Evolutionary conservation across 1,139 yeast species (phyloP), one percentile per base, ranked within the genome.

Genomic region (Protomyces inundatus): DNA sequence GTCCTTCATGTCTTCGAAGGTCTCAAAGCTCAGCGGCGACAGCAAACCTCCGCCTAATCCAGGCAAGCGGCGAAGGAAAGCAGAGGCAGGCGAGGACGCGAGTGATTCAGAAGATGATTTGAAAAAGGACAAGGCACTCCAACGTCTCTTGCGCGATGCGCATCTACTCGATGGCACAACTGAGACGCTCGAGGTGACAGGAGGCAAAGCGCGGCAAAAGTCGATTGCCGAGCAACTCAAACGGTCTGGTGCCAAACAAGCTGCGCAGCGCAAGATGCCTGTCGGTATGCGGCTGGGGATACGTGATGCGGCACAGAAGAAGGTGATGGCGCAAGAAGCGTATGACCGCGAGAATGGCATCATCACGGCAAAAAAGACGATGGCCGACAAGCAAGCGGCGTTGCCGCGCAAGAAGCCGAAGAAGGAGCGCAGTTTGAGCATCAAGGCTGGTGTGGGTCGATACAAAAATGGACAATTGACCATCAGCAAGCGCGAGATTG

Each of bases 91-190:
- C 16, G 63, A 53, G 3, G 48, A 54, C 7, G 61, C 54, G 35
- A 35, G 54, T 7, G 54, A 52, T 23, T 45, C 56, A 9, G 62
- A 50, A 14, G 64, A 45, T 3, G 58, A 64, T 34, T 14, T 66
- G 23, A 66, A 66, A 40, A 66, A 66, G 32, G 67, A 66, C 51
- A 14, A 36, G 16, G 67, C 60, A n/a, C 45, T 66, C 34, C 67
- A 66, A 30, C 60, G 56, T 23, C 55, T 66, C 6, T 32, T 66
- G 35, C 57, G 66, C 9, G 67, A 66, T 40, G 61, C 66, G 12
- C 66, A 64, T 16, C 50, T 64, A 7, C 58, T 66, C 14, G 60
- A 64, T 10, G 64, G 46, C 37, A 61, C 48, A 9, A 54, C 48
- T 7, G 55, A 52, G 33, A 58, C 45, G 10, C 54, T 56, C 4